These are phyloP conservation scores for Mycena galopus DNA, from an alignment of 768 basidiomycete genomes.

Conservation along the genomic window DNA sequence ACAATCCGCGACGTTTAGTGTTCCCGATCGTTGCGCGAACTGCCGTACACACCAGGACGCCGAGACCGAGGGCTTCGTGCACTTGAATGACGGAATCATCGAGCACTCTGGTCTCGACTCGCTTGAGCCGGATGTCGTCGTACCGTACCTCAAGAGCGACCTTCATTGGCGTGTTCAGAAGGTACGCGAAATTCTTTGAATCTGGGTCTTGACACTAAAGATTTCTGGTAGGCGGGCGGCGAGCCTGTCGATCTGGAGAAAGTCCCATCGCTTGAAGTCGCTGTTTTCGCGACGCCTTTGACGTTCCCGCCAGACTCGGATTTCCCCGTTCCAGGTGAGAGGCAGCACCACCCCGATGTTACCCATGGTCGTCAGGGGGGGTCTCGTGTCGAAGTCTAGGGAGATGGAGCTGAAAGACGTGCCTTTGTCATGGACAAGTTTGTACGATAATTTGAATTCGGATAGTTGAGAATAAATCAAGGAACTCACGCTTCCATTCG, in stretches of 20 bases:
- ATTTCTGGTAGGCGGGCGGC: slow-evolving; percentile 16
- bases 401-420: background rate
- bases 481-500: no score
- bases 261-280: slow-evolving; percentile 46
- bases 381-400: slow-evolving; percentile 28
- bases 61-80: slow-evolving; percentile 59
- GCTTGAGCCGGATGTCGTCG: slow-evolving; percentile 53
- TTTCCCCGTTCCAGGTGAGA: slow-evolving; percentile 40
- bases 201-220: background rate
- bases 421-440: background rate
- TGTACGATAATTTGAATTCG: background rate
- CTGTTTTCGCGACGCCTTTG: slow-evolving; percentile 44
- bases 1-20: background rate
- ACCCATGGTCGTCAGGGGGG: slow-evolving; percentile 42
- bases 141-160: slow-evolving; percentile 54
- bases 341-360: slow-evolving; percentile 26
- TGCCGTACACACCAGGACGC: slow-evolving; percentile 49
- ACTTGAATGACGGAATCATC: slow-evolving; percentile 53
- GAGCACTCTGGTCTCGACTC: slow-evolving; percentile 46
- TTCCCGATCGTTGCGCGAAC: slow-evolving; percentile 54
- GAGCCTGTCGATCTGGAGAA: slow-evolving; percentile 14
- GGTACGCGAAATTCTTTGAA: slow-evolving; percentile 40
- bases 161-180: slow-evolving; percentile 59
- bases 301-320: slow-evolving; percentile 44
- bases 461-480: no score